Base-by-base conservation (phyloP, 257 asterid genomes). In the Forsythia suspensa region DNA sequence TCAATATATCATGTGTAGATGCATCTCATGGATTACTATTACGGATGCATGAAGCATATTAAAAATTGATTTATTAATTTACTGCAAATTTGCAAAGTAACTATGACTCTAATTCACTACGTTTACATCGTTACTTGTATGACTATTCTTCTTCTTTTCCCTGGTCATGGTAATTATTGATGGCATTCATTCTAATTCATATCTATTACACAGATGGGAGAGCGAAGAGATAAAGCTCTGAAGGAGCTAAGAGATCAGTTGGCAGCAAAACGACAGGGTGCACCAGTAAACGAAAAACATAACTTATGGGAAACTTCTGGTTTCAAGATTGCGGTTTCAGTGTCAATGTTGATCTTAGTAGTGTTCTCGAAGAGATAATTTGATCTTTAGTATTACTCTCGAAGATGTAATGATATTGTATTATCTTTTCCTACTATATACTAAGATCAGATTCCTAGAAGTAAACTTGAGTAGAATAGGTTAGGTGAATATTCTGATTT, bases 301-400 rank as follows among this genome's bases (percentile, higher is more conserved):
- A 93, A 90, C 48, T 86, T 94, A 79, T 96, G 98, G 99, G 97
- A 96, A 43, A 82, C 87, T 21, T 74, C 94, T 3, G 86, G 93
- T 73, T 94, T 96, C 91, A 96, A 96, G 94, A 80, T 94, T 44
- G 94, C 87, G 6, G 91, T 80, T 51, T 92, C 99, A 2, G 83
- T 96, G 97, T 95, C 99, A 4, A 92, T 95, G 99, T 65, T 96
- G 82, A 76, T 88, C 76, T 70, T 96, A 82, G 98, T 94, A 46
- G 66, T 91, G 80, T 83, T 96, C 76, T 85, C 99, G 0, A 96
- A 91, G 91, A 87, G 97, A 57, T 57, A 20, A 57, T n/a, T 68
- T 96, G 82, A 73, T 88, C 76, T 67, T 24, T 95, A 81, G 98
- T 91, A 42, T 44, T 46, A 46, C 10, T 46, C 55, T 46, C n/a